A percentile compares a stretch with the other conserved stretches of the same genome.
phyloP scores from a whole-genome alignment of 768 basidiomycete genomes.

The Agaricus bisporus region DNA sequence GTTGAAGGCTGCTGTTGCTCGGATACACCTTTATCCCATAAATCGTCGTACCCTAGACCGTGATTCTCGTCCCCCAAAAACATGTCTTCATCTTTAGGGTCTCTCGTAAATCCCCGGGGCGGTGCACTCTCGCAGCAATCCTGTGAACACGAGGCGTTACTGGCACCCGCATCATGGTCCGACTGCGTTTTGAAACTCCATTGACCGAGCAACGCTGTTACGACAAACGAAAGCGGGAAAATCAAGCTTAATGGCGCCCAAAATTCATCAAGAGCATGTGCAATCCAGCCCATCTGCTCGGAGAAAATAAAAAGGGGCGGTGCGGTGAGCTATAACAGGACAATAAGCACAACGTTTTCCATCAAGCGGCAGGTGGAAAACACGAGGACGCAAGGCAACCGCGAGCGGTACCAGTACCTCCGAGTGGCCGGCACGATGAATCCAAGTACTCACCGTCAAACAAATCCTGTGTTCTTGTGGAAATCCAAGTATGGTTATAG shows the following conservation, averaged over 20 bases:
- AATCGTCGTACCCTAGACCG: not conserved
- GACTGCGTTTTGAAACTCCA: not conserved
- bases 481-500: not conserved
- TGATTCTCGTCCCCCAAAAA: not conserved
- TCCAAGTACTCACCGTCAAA: not conserved
- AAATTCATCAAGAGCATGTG: not conserved
- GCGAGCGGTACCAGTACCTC: not conserved
- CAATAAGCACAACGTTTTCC: constrained; percentile 1
- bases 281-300: not conserved
- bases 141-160: not conserved
- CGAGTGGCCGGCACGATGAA: not conserved
- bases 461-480: not conserved
- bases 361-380: not conserved
- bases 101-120: not conserved
- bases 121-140: not conserved
- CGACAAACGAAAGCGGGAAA: not conserved
- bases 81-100: not conserved
- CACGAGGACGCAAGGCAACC: not conserved
- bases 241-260: not conserved
- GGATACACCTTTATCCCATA: not conserved
- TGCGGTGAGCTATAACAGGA: not conserved
- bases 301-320: not conserved
- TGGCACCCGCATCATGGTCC: not conserved
- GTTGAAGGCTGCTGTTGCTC: not conserved
- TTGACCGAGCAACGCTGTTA: not conserved